Evolutionary conservation across 2,329 filamentous ascomycete genomes (phyloP), one percentile per base, ranked within the genome.

Genomic region (Fusarium praegraminearum): DNA sequence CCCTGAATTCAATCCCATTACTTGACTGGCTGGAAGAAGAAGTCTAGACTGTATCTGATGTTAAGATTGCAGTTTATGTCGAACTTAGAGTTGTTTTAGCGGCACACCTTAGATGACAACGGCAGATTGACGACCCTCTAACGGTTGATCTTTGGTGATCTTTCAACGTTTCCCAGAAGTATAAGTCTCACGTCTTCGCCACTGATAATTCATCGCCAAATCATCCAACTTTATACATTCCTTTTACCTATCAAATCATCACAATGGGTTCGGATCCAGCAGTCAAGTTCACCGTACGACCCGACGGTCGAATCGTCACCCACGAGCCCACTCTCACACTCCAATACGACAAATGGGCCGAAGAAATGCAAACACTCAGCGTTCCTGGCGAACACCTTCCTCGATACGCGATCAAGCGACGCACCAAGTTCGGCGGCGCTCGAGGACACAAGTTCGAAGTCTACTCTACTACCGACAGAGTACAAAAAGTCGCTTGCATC

Each of bases 121-220:
- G 11, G 3, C 11, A 20, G 11, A 40, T 40, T 22, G 0, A 40
- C 12, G 20, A 22, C 12, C 12, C n/a, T 20, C n/a, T 8, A 20
- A 40, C 12, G n/a, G n/a, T 2, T 13, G 10, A 7, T 38, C 12
- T 38, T 3, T 0, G 9, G n/a, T 4, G 18, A 3, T 3, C n/a
- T 15, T 13, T 12, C 12, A 22, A 40, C 7, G 5, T 12, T 13
- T 4, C 0, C 2, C n/a, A 4, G 13, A 20, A 7, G 11, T 40
- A 40, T 40, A 22, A 40, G 36, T 1, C 1, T 4, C 11, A 9
- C 4, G 7, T 5, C 36, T 40, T 13, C 7, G 12, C 36, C n/a
- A 2, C 4, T 22, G 1, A 13, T 13, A 40, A 20, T 20, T 13
- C 0, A 13, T 12, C 6, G 0, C 2, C n/a, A 40, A 7, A 5